Evolutionary conservation across 306 rosid genomes (phyloP), one percentile per base, ranked within the genome.

Genomic region (Quercus rubra): DNA sequence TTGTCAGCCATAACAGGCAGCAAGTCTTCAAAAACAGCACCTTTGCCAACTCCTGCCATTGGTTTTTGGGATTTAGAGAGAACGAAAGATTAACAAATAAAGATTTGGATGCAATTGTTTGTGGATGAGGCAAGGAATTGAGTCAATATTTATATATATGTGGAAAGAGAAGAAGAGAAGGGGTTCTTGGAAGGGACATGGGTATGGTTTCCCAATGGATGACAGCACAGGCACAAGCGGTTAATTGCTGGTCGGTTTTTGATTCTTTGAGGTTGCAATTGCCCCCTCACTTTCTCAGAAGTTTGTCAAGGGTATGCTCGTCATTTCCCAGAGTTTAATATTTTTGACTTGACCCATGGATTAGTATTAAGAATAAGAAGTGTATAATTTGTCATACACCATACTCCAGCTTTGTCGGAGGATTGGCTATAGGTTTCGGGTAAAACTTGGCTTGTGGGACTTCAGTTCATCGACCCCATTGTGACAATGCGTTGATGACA

Each of bases 1-100:
- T 87, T 89, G 72, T 70, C 82, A 0, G 99, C 98, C 90, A 95
- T 95, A 75, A 84, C 71, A 0, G 99, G 99, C 31, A 95, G 82
- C 83, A 95, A 76, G 51, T 95, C 99, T 35, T 91, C 92, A 10
- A 95, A 92, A 0, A 66, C 84, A 12, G 41, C 79, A 66, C 80
- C 82, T 69, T 72, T 85, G 8, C 79, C 85, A 19, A 63, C 71
- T 18, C 86, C 85, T 4, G 89, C 89, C 96, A 86, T 89, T 70
- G 31, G n/a, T 38, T 51, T 5, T 35, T 35, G 17, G 20, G 52
- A 35, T 68, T 33, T 35, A 68, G 52, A 33, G 13, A 31, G 46
- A 46, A 11, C 3, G 27, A 30, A 14, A 68, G 72, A 68, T 3
- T 68, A 19, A 19, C 4, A 1, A 68, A 4, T 6, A 19, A 11